Conservation (phyloP, 306 rosid species). For the Trifolium repens region DNA sequence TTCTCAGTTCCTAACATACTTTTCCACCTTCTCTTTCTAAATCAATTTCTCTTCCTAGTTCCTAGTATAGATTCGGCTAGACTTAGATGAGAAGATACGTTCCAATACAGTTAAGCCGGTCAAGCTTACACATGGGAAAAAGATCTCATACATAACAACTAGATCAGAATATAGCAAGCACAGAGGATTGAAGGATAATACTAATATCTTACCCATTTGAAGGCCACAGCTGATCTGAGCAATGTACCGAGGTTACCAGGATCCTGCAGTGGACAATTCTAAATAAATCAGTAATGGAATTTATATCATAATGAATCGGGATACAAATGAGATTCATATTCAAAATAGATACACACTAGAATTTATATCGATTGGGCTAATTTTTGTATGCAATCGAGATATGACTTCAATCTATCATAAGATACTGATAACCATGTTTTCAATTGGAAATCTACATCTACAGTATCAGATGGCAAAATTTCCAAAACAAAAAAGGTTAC, state of each 20-base stretch:
- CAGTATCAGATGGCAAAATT: slow-evolving; percentile 21
- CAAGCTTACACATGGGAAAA: slow-evolving; percentile 9
- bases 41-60: too few species aligned
- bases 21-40: neutral
- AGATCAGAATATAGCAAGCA: slow-evolving; percentile 19
- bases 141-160: slow-evolving; percentile 15
- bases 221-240: slow-evolving; percentile 88
- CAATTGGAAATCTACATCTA: neutral
- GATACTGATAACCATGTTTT: too few species aligned
- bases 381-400: too few species aligned
- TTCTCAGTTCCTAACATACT: neutral
- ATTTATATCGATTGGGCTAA: too few species aligned
- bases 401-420: too few species aligned
- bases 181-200: slow-evolving; percentile 19
- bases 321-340: too few species aligned
- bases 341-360: too few species aligned
- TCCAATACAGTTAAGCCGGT: neutral
- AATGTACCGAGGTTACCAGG: slow-evolving; percentile 92
- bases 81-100: slow-evolving; percentile 23
- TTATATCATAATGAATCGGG: too few species aligned
- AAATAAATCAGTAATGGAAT: slow-evolving; percentile 41
- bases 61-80: neutral
- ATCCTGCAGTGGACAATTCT: slow-evolving; percentile 67
- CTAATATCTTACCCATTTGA: slow-evolving; percentile 74
- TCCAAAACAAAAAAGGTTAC: slow-evolving; percentile 2